Evolutionary conservation across 495 filamentous ascomycete genomes (phyloP), one percentile per base, ranked within the genome.

Genomic region (Hypoxylon trugodes): DNA sequence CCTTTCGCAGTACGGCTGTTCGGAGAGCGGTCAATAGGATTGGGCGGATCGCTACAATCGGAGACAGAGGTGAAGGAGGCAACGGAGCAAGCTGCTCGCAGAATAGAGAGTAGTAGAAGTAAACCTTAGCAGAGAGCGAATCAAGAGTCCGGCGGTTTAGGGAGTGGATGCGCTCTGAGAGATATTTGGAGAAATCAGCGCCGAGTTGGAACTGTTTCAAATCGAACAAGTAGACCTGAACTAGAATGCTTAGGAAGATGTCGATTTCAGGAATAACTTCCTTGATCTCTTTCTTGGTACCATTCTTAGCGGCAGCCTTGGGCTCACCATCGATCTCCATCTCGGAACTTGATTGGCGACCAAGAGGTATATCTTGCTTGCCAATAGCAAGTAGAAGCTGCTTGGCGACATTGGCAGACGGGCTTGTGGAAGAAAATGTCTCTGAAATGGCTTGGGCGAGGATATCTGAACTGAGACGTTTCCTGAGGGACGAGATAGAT

Each of bases 81-180:
- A 93, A 82, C 9, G 93, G 93, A 48, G 86, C 84, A 38, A 93
- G 83, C 76, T 93, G 87, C 81, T 98, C 95, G 75, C 87, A 90
- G 81, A 97, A 97, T 52, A 98, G 79, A 41, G 90, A 91, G 76
- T 91, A 96, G 81, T 98, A 98, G 76, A 97, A 98, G 83, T 98
- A 98, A 53, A 95, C 91, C 72, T 93, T 93, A 35, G 95, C 92
- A 45, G 93, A 91, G 24, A 98, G 86, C 37, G 93, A 90, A 71
- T 98, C 95, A 58, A 98, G 79, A 12, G 95, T 97, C 53, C 95
- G 89, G 48, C 95, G 92, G 80, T 98, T 98, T 61, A 95, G 79
- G 28, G 86, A 81, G 61, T 96, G 93, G 70, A 98, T 86, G 67
- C 87, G 89, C 70, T 93, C 90, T 49, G 92, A 88, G 36, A 97